Evolutionary conservation across 2,329 filamentous ascomycete genomes (phyloP), one percentile per base, ranked within the genome.

Genomic region (Coniochaeta pulveracea): DNA sequence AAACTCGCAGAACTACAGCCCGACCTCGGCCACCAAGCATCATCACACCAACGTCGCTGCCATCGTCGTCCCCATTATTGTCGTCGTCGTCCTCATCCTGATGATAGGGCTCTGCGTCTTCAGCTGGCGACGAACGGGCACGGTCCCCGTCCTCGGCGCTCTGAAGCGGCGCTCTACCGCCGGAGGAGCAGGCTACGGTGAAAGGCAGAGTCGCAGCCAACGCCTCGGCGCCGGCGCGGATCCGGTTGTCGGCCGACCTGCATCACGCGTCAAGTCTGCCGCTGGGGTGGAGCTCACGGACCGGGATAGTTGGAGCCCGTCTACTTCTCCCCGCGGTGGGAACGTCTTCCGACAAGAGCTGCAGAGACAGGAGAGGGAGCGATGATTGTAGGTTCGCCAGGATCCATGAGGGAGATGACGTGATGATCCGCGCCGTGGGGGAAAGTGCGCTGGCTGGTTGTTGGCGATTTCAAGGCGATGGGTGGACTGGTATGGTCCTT

Each of bases 341-440:
- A 58, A 58, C 21, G 47, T 56, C n/a, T 59, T 59, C 37, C 46
- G 54, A 25, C 52, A 56, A 35, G 55, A 59, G 44, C 37, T 58
- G 19, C 42, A 44, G 41, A 44, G 55, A 36, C 55, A 59, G 44
- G 49, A 51, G 33, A 33, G 38, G 33, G 19, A 34, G 36, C 26
- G 37, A 19, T 34, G 19, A 27, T 22, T n/a, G n/a, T n/a, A n/a
- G n/a, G n/a, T n/a, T n/a, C n/a, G n/a, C n/a, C n/a, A n/a, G n/a
- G n/a, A n/a, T n/a, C n/a, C n/a, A n/a, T n/a, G n/a, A n/a, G n/a
- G n/a, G n/a, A n/a, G n/a, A n/a, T n/a, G n/a, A n/a, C n/a, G n/a
- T n/a, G n/a, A n/a, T n/a, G n/a, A n/a, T n/a, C n/a, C n/a, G n/a
- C n/a, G n/a, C n/a, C n/a, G n/a, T n/a, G n/a, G n/a, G n/a, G n/a